Percentiles rank a stretch among this genome's conserved stretches.
Evolutionary conservation across 164 flowering plant species (phyloP).

Genomic region (Warburgia ugandensis): DNA sequence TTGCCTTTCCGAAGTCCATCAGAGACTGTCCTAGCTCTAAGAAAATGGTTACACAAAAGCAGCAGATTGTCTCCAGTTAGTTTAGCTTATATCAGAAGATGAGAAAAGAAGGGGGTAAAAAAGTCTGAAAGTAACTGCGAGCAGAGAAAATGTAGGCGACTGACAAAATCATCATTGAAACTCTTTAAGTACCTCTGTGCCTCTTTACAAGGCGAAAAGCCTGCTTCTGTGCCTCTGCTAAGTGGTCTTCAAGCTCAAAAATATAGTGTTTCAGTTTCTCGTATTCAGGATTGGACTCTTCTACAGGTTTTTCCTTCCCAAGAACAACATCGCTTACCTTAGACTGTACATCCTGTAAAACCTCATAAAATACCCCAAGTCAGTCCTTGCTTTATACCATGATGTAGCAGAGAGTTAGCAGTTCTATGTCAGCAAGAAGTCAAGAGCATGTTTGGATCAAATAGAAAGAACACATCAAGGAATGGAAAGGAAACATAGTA

Average conservation of each 20-base stretch:
- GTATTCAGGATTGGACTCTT: slow-evolving; percentile 89
- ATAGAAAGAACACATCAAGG: too few species aligned
- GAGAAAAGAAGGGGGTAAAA: not conserved
- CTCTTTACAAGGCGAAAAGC: slow-evolving; percentile 95
- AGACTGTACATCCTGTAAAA: slow-evolving; percentile 81
- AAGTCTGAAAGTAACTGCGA: not conserved
- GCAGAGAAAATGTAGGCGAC: not conserved
- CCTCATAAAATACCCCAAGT: not conserved
- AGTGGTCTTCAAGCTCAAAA: slow-evolving; percentile 91
- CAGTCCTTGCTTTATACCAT: not conserved
- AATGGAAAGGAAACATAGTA: too few species aligned
- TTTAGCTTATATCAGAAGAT: not conserved
- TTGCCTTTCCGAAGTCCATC: slow-evolving; percentile 89
- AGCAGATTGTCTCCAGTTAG: not conserved
- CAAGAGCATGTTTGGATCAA: too few species aligned
- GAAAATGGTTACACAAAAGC: not conserved
- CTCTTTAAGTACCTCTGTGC: slow-evolving; percentile 74
- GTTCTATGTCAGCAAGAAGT: too few species aligned
- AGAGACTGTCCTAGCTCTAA: slow-evolving; percentile 89
- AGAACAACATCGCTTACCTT: slow-evolving; percentile 93
- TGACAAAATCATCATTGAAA: too few species aligned
- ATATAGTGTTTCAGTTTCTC: slow-evolving; percentile 83
- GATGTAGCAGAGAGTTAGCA: not conserved
- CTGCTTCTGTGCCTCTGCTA: slow-evolving; percentile 96
- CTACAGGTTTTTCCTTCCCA: slow-evolving; percentile 96